Percentiles rank a stretch among this genome's conserved stretches.
Evolutionary conservation across 1,284 basidiomycete genomes (phyloP).

Genomic region (Apiotrichum domesticum): DNA sequence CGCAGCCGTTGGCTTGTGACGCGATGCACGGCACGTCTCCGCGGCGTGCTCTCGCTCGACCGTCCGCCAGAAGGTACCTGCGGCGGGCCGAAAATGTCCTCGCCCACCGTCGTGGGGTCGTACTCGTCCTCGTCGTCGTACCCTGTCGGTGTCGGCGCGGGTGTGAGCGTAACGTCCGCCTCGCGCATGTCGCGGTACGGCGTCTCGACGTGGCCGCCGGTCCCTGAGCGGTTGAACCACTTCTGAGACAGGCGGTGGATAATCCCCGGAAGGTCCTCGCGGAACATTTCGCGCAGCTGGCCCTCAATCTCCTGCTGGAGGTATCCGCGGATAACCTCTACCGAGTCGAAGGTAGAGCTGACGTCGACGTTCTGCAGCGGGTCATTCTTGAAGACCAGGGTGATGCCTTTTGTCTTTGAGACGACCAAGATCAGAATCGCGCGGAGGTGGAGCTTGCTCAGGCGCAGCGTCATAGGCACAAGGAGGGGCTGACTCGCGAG

Average conservation of each 20-base stretch:
- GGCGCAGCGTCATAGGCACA: conserved; percentile 96
- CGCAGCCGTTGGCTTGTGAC: conserved; percentile 25
- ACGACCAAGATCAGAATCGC: conserved; percentile 98
- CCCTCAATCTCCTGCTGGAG: conserved; percentile 96
- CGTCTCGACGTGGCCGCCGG: conserved; percentile 43
- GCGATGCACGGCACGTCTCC: neutral
- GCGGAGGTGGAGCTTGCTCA: conserved; percentile 85
- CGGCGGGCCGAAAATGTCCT: conserved; percentile 30
- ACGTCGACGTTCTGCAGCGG: conserved; percentile 97
- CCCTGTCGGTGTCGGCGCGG: neutral
- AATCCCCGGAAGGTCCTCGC: conserved; percentile 93
- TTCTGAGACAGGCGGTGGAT: conserved; percentile 93
- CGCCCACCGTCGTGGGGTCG: conserved; percentile 19
- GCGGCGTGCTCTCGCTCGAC: conserved; percentile 9
- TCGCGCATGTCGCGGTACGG: conserved; percentile 36
- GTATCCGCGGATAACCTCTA: conserved; percentile 94
- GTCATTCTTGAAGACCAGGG: conserved; percentile 99
- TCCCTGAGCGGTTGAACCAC: conserved; percentile 56
- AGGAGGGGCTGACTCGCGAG: conserved; percentile 87
- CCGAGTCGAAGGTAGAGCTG: conserved; percentile 94
- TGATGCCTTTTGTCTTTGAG: conserved; percentile 94
- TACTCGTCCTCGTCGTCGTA: conserved; percentile 54
- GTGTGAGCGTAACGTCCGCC: conserved; percentile 22
- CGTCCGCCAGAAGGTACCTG: neutral
- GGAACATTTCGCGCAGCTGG: conserved; percentile 94